A percentile compares a stretch with the other conserved stretches of the same genome.
Evolutionary conservation across 2,329 filamentous ascomycete species (phyloP).

Genomic region (Colletotrichum higginsianum): DNA sequence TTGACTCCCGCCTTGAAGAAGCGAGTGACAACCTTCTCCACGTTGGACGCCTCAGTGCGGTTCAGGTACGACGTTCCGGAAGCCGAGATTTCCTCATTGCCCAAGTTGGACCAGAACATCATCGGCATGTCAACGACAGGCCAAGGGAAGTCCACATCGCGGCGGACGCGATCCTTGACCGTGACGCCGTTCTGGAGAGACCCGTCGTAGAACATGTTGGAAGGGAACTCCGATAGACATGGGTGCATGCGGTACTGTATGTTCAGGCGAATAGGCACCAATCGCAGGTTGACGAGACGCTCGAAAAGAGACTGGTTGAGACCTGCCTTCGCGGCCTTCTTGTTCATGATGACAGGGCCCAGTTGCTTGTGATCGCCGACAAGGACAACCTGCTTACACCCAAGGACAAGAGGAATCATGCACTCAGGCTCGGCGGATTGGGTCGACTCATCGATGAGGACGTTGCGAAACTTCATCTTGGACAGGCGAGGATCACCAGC

Average conservation of each 20-base stretch:
- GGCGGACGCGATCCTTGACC: conserved; percentile 86
- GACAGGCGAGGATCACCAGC: conserved; percentile 94
- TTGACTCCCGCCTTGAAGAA: conserved; percentile 99
- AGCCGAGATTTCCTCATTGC: conserved; percentile 97
- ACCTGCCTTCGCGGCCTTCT: conserved; percentile 98
- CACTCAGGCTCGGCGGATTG: conserved; percentile 98
- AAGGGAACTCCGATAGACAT: conserved; percentile 95
- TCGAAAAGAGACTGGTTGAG: conserved; percentile 99
- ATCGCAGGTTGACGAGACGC: conserved; percentile 91
- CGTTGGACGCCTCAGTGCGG: conserved; percentile 95
- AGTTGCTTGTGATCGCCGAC: conserved; percentile 99
- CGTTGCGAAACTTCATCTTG: conserved; percentile 98
- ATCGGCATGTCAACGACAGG: conserved; percentile 94
- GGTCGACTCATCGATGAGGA: conserved; percentile 97
- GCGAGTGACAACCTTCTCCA: conserved; percentile 97
- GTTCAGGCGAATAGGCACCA: conserved; percentile 91
- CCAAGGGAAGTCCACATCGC: conserved; percentile 98
- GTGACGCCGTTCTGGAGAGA: conserved; percentile 97
- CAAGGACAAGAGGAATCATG: conserved; percentile 97
- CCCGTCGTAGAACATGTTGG: conserved; percentile 99
- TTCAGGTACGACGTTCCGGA: conserved; percentile 99
- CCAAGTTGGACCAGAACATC: conserved; percentile 99
- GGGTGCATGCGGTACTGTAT: conserved; percentile 99
- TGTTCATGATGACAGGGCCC: conserved; percentile 99
- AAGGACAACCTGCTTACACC: conserved; percentile 98